Evolutionary conservation across 2,329 filamentous ascomycete species (phyloP), one percentile per base, ranked within the genome.

Genomic region (Exophiala sp.): DNA sequence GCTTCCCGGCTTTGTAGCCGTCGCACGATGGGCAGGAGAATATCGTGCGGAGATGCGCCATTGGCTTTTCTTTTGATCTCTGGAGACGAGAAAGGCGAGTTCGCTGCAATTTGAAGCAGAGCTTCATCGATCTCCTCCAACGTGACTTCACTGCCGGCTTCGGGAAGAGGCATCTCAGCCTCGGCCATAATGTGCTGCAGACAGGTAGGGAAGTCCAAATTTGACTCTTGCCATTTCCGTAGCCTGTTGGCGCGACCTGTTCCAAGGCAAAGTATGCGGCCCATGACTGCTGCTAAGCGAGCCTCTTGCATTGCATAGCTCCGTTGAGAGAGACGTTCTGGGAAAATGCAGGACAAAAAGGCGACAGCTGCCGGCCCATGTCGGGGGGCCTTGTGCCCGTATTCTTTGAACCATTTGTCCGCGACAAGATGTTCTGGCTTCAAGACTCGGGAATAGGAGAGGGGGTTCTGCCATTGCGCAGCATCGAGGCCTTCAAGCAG

Each of bases 311-410:
- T 73, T 30, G 75, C 77, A 64, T 90, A 95, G 1, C 91, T 85
- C 22, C 88, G 79, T 63, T 95, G 88, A 2, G 81, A 82, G 46
- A 88, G 76, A 57, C 77, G 82, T 55, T 89, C 83, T 0, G 89
- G 88, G 0, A 94, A 76, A 0, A 96, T 68, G 2, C 83, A 82
- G 1, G 86, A 90, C 0, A 95, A 71, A 1, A 95, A 69, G 2
- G 86, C 83, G 1, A 79, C 70, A 1, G 75, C 71, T 60, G 82
- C 71, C 1, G 78, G 79, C 22, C 76, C 72, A 6, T 78, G 68
- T 0, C 74, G 71, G 62, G 82, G 70, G 13, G 95, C 74, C 1
- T 68, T 66, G 13, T 67, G 65, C 3, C 78, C 78, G 63, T 95
- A 78, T 1, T 72, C 69, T 11, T 65, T 64, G 66, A 94, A 93